Base-by-base conservation (phyloP, 1,284 basidiomycete species). In the Cystobasidiaceae sp. region DNA sequence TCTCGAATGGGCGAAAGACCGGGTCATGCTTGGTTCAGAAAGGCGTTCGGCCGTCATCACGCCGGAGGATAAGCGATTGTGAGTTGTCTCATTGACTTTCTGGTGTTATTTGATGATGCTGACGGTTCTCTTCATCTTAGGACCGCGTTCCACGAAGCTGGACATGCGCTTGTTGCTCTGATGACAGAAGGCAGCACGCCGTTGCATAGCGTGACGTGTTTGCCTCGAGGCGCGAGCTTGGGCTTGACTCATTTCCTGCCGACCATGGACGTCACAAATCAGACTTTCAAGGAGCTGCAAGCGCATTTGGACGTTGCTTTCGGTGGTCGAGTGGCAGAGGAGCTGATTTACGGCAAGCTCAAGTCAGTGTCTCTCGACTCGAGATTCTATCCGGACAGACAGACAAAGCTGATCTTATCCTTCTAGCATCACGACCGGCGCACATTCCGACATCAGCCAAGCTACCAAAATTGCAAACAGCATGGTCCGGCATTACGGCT, bases 141-240 rank as follows among this genome's bases (percentile, higher is more conserved):
- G 64, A 96, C 93, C 0, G 93, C 93, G 4, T 96, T 94, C 78
- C 93, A 97, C 77, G 93, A 97, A 82, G 93, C 90, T 68, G 93
- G 93, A 8, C 93, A 96, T 77, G 91, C 93, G 17, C 83, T 97
- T 23, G 85, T 91, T 21, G 90, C 92, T 5, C 78, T 96, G 37
- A 91, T 91, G 75, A 96, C 93, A 0, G 84, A 89, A 67, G 93
- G 92, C 60, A 90, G 92, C 28, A 90, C 92, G 83, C 93, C 93
- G 30, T 78, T 97, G 69, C 93, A 97, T 78, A 96, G 93, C 80
- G 93, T 94, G 27, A 97, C 93, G 19, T 93, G 93, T 77, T 85
- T 97, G 68, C 93, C 92, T 52, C 87, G 93, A 72, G 93, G 93
- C 32, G 90, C 92, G 73, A 88, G 91, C 19, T 82, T 96, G 34